phyloP scores from a whole-genome alignment of 2,329 filamentous ascomycete genomes.

The Aspergillus chevalieri region DNA sequence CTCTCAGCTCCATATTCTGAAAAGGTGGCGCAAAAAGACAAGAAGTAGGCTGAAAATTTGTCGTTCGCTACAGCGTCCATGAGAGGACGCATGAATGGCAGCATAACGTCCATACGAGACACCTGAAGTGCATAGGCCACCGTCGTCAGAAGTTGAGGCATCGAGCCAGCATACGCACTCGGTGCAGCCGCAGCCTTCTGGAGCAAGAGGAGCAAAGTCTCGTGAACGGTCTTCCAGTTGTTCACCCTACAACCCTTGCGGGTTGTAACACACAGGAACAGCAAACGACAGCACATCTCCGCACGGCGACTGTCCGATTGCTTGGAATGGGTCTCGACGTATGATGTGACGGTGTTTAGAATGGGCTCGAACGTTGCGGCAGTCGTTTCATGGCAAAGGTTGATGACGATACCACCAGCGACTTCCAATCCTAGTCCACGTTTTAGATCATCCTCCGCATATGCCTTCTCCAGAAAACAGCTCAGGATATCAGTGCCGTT shows the following conservation, averaged over 20 bases:
- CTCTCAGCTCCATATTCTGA: slow-evolving; percentile 65
- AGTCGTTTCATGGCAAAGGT: slow-evolving; percentile 74
- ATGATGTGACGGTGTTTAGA: slow-evolving; percentile 55
- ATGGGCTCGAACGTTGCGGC: slow-evolving; percentile 66
- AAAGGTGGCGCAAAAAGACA: slow-evolving; percentile 78
- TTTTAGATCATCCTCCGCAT: slow-evolving; percentile 22
- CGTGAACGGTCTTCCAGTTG: slow-evolving; percentile 64
- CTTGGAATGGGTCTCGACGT: slow-evolving; percentile 29
- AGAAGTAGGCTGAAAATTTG: slow-evolving; percentile 64
- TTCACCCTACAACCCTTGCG: slow-evolving; percentile 69
- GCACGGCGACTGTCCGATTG: slow-evolving; percentile 37
- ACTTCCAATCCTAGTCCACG: slow-evolving; percentile 50
- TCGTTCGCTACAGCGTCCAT: slow-evolving; percentile 60
- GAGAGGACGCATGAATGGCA: slow-evolving; percentile 62
- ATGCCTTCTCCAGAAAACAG: slow-evolving; percentile 41
- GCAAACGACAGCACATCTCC: slow-evolving; percentile 31
- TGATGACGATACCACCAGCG: slow-evolving; percentile 69
- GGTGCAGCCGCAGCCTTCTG: slow-evolving; percentile 26
- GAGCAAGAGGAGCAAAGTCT: slow-evolving; percentile 50
- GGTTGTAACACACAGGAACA: slow-evolving; percentile 66
- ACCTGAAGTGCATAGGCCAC: slow-evolving; percentile 64
- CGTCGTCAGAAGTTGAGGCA: slow-evolving; percentile 38
- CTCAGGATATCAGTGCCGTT: slow-evolving; percentile 49
- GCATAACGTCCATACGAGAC: slow-evolving; percentile 71
- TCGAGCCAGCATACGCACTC: slow-evolving; percentile 19